A percentile compares a stretch with the other conserved stretches of the same genome.
Evolutionary conservation across 768 basidiomycete species (phyloP).

Genomic region (Lentinula aciculospora): DNA sequence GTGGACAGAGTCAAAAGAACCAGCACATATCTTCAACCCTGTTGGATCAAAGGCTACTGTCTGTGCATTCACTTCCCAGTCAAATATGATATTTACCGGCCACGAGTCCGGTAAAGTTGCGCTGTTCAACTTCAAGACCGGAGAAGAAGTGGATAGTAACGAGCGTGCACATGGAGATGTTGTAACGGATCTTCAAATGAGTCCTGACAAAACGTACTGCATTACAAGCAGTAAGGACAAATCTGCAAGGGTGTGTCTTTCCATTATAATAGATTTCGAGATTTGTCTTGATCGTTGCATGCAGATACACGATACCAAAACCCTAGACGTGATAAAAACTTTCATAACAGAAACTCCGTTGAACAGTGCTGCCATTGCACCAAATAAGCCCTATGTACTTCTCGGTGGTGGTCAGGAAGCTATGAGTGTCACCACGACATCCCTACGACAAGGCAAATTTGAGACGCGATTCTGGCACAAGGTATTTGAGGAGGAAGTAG

Average conservation of each 20-base stretch:
- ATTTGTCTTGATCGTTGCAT: background rate
- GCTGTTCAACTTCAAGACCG: constrained; percentile 82
- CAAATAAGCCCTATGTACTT: constrained; percentile 81
- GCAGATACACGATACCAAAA: constrained; percentile 86
- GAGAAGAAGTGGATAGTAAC: constrained; percentile 78
- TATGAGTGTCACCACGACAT: constrained; percentile 95
- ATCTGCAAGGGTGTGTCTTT: constrained; percentile 70
- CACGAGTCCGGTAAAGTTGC: constrained; percentile 97
- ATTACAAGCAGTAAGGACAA: constrained; percentile 97
- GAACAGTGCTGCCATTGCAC: constrained; percentile 88
- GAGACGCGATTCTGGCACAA: constrained; percentile 99
- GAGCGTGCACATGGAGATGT: constrained; percentile 84
- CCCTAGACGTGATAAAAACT: constrained; percentile 87
- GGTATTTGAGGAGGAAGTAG: constrained; percentile 94
- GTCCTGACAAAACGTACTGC: constrained; percentile 89
- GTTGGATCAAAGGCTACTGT: constrained; percentile 96
- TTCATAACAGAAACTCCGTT: constrained; percentile 91
- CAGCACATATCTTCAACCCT: constrained; percentile 75
- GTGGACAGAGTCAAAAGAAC: constrained; percentile 65
- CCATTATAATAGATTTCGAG: background rate
- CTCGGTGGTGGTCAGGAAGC: constrained; percentile 98
- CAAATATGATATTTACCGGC: constrained; percentile 81
- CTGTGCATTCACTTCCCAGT: constrained; percentile 80
- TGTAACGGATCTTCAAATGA: constrained; percentile 91
- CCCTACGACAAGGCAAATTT: constrained; percentile 91